phyloP scores from a whole-genome alignment of 345 rosid species.

The Citrus australasica region DNA sequence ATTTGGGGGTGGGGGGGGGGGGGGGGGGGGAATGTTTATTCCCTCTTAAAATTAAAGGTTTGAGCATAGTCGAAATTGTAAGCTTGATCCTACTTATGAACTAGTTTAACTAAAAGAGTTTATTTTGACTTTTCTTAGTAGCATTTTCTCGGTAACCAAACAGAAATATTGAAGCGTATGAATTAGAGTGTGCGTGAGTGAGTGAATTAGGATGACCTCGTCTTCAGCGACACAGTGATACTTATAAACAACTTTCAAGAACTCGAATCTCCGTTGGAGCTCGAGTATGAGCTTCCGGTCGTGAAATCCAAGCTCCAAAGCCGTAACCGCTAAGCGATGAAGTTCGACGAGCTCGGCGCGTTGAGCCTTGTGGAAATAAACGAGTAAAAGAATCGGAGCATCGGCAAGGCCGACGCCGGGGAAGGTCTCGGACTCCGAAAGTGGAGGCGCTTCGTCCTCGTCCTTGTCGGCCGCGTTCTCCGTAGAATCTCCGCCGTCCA shows the following conservation, averaged over 20 bases:
- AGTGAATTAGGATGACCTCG: constrained; percentile 42
- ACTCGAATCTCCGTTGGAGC: constrained; percentile 52
- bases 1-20: no score
- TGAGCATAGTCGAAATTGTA: neutral
- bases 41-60: neutral
- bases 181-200: neutral
- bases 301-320: constrained; percentile 26
- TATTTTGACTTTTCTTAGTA: neutral
- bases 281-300: constrained; percentile 24
- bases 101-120: neutral
- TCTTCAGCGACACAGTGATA: constrained; percentile 75
- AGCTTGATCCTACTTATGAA: neutral
- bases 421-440: constrained; percentile 18
- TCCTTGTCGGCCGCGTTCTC: constrained; percentile 31
- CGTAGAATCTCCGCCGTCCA: constrained; percentile 31
- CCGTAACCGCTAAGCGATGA: constrained; percentile 33
- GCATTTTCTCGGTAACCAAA: constrained; percentile 5
- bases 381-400: constrained; percentile 64
- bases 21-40: no score
- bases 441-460: constrained; percentile 12
- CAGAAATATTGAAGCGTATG: neutral
- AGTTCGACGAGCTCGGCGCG: constrained; percentile 57
- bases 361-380: constrained; percentile 65
- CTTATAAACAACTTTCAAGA: constrained; percentile 56
- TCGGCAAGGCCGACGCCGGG: constrained; percentile 37